Base-by-base conservation (phyloP, 2,329 filamentous ascomycete species). In the Penicillium sp. region DNA sequence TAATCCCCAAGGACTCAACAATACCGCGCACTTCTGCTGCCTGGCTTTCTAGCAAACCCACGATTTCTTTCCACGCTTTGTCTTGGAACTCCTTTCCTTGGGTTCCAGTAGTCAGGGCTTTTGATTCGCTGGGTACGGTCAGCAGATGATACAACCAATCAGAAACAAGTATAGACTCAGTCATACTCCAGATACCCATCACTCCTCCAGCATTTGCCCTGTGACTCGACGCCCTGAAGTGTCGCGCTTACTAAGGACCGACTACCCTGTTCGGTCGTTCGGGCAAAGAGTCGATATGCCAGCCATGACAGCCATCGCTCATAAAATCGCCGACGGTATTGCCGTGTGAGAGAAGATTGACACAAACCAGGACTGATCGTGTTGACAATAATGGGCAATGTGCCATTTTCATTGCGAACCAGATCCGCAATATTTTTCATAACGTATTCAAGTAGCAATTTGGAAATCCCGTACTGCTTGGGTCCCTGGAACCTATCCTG, bases 281-380 rank as follows among this genome's bases (percentile, higher is more conserved):
- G 72, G 4, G 74, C 77, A 61, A 80, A 74, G 5, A 79, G 56
- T 45, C 58, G 68, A 51, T 71, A 72, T 53, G 77, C 58, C 16
- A 77, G 21, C 66, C 72, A 74, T 2, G 73, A 54, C 1, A 71
- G 47, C 60, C 67, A 70, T 33, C 70, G 69, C 57, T 74, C 70
- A 54, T 73, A 71, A 60, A 72, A 72, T 31, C 63, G 62, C 39
- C 69, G 67, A 50, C n/a, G 39, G 39, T 73, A 79, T 43, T 79
- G 70, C 9, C 78, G 74, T 3, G 73, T 73, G 7, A 81, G 69
- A 11, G 74, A 71, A 4, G 78, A 77, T 19, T 62, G 69, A 60
- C 78, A 80, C 29, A 79, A 65, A 1, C 78, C 79, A 1, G 79
- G 79, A 56, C 77, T 80, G 4, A 73, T 68, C 0, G 77, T 77